These are phyloP conservation scores for Aureobasidium leucospermi DNA, from an alignment of 2,329 filamentous ascomycete genomes.

Conservation along the genomic window DNA sequence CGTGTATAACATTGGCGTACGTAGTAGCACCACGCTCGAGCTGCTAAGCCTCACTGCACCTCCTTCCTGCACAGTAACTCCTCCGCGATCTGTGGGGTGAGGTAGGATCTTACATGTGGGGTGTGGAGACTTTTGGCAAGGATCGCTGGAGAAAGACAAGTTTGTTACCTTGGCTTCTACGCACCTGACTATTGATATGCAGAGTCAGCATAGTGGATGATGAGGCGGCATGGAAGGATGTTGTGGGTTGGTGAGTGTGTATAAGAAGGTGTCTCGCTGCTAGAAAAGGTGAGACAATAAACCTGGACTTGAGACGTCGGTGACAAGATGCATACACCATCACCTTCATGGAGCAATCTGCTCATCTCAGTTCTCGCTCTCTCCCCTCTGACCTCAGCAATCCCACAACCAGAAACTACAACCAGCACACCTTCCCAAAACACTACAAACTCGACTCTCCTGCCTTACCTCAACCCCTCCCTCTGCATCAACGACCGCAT, in stretches of 20 bases:
- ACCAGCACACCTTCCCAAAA: neutral
- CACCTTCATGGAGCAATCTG: neutral
- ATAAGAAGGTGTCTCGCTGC: neutral
- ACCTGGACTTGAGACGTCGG: neutral
- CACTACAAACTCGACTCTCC: neutral
- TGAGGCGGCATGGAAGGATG: neutral
- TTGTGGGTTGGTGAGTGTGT: neutral
- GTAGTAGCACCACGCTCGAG: neutral
- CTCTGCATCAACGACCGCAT: constrained; percentile 53
- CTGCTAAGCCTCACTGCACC: neutral
- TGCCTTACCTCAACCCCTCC: neutral
- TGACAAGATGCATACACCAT: neutral
- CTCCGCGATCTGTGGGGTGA: neutral
- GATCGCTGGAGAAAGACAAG: neutral
- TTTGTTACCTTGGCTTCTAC: neutral
- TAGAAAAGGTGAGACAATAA: neutral
- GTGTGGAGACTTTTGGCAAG: neutral
- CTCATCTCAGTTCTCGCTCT: neutral
- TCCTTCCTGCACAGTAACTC: neutral
- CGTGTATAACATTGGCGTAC: constrained; percentile 8
- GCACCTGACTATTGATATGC: neutral
- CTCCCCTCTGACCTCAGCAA: neutral
- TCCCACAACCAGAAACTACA: neutral
- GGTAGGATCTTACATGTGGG: too few relatives aligned
- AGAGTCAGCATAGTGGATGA: neutral